Evolutionary conservation across 2,329 filamentous ascomycete genomes (phyloP).

Genomic region (Berkeleyomyces basicola): DNA sequence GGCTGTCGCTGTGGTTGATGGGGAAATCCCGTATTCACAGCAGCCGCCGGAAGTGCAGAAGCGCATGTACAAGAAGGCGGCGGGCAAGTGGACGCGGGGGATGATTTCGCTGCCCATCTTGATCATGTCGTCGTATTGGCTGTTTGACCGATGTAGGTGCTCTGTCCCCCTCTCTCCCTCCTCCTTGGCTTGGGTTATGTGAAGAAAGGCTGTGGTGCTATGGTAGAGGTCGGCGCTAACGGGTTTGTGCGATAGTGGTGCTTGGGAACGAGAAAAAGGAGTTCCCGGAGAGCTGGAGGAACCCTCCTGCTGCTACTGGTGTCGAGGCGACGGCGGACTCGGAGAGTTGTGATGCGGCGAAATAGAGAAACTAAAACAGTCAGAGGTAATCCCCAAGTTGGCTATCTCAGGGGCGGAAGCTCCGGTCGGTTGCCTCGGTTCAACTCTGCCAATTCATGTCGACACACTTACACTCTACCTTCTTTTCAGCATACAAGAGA

Average conservation of each 20-base stretch:
- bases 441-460: too few relatives aligned
- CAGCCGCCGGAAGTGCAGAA: conserved; percentile 11
- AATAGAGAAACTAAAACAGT: neutral
- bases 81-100: conserved; percentile 10
- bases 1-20: neutral
- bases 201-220: neutral
- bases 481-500: too few relatives aligned
- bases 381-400: too few relatives aligned
- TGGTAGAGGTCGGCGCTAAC: neutral
- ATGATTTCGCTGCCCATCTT: conserved; percentile 9
- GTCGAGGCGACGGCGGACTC: too few relatives aligned
- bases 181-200: neutral
- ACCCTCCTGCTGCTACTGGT: neutral
- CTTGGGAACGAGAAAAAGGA: conserved; percentile 3
- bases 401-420: too few relatives aligned
- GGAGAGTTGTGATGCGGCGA: neutral
- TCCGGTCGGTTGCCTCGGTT: too few relatives aligned
- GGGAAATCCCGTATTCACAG: conserved; percentile 4
- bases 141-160: conserved; percentile 6
- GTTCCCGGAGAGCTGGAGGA: conserved; percentile 5
- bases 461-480: too few relatives aligned
- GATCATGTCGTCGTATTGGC: conserved; percentile 11
- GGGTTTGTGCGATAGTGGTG: neutral
- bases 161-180: neutral
- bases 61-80: conserved; percentile 10